phyloP scores from a whole-genome alignment of 179 eudicot genomes.

The Nepenthes alata region DNA sequence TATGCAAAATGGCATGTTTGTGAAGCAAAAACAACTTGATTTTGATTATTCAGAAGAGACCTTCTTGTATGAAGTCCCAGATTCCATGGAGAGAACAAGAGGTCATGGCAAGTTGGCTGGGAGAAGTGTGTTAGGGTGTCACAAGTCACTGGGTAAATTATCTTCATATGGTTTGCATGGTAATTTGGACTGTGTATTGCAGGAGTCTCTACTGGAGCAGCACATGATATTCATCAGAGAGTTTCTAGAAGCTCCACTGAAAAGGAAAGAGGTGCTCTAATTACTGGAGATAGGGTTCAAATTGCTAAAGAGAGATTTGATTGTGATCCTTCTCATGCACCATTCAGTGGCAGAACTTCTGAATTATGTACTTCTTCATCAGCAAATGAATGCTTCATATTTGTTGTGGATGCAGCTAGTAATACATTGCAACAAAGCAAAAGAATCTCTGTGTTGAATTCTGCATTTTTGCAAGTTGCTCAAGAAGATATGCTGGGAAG shows the following conservation, averaged over 20 bases:
- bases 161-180: background rate
- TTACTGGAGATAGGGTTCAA: background rate
- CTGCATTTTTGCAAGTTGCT: conserved; percentile 1
- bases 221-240: too few relatives aligned
- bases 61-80: conserved; percentile 8
- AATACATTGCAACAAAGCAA: too few relatives aligned
- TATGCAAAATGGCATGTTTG: conserved; percentile 9
- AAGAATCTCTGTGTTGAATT: background rate
- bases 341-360: too few relatives aligned
- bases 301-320: background rate
- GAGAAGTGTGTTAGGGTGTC: background rate
- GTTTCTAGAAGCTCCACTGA: background rate
- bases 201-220: too few relatives aligned
- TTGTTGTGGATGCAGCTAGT: too few relatives aligned
- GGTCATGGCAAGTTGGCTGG: conserved; percentile 6
- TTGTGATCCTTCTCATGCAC: background rate
- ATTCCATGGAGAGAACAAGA: conserved; percentile 1
- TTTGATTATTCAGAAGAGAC: conserved; percentile 29
- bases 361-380: too few relatives aligned
- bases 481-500: conserved; percentile 4
- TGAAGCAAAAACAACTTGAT: conserved; percentile 44
- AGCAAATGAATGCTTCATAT: too few relatives aligned
- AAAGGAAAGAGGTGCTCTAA: too few relatives aligned
- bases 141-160: background rate
- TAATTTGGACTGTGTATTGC: background rate